A percentile compares a stretch with the other conserved stretches of the same genome.
Evolutionary conservation across 768 basidiomycete species (phyloP).

Genomic region (Suillus occidentalis): DNA sequence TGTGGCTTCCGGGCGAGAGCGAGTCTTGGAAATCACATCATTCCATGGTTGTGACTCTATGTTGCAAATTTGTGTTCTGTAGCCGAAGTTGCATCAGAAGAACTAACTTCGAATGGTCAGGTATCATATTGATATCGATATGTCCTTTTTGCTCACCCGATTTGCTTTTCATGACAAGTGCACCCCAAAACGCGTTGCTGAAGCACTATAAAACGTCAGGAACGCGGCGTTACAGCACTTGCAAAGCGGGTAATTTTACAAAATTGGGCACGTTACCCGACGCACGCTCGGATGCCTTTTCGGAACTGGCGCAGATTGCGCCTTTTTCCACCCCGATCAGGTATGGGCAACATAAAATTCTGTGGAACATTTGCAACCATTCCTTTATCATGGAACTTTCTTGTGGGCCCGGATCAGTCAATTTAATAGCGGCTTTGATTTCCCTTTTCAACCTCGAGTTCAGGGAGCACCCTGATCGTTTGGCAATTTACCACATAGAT

Average conservation of each 20-base stretch:
- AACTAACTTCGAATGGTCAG: neutral
- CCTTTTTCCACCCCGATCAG: neutral
- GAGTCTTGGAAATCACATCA: neutral
- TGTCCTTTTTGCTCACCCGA: neutral
- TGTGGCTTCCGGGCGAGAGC: neutral
- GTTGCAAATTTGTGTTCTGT: neutral
- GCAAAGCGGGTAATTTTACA: neutral
- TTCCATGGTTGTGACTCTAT: neutral
- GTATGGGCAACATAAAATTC: neutral
- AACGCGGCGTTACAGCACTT: neutral
- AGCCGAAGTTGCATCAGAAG: neutral
- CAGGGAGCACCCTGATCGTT: constrained; percentile 4
- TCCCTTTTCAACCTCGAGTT: neutral
- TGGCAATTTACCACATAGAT: neutral
- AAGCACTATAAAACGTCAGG: neutral
- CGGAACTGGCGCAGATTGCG: neutral
- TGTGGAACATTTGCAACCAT: neutral
- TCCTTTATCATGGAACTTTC: neutral
- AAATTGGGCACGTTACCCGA: neutral
- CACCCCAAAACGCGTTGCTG: neutral
- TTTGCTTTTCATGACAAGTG: neutral
- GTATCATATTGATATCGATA: neutral
- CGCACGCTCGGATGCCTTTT: neutral
- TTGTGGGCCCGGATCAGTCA: neutral
- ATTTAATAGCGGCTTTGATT: neutral